phyloP scores from a whole-genome alignment of 441 rosid species.

The Hura crepitans region DNA sequence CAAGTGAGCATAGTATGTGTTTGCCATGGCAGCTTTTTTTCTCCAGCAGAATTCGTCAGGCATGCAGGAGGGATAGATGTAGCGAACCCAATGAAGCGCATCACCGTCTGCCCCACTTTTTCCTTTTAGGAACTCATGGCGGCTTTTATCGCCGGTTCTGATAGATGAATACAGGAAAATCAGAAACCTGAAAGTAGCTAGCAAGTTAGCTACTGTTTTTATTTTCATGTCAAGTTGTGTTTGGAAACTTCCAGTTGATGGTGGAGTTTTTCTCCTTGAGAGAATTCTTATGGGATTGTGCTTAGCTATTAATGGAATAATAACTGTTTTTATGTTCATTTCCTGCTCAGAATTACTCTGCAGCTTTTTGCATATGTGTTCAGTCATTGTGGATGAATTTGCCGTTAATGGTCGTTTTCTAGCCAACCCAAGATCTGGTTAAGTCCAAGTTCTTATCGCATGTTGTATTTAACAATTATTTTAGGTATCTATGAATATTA shows the following conservation, averaged over 20 bases:
- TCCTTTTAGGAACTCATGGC: conserved; percentile 11
- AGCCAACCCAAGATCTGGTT: too few relatives aligned
- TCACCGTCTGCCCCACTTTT: conserved; percentile 26
- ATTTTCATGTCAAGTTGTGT: neutral
- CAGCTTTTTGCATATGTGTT: too few relatives aligned
- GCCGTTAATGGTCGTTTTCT: too few relatives aligned
- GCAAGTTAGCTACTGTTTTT: neutral
- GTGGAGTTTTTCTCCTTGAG: neutral
- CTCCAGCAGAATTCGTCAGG: conserved; percentile 77
- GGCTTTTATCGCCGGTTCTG: conserved; percentile 1
- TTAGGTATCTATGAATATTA: too few relatives aligned
- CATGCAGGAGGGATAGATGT: conserved; percentile 75
- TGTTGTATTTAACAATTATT: too few relatives aligned
- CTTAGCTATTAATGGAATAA: conserved; percentile 2
- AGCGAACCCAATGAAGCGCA: conserved; percentile 62
- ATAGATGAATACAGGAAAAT: neutral
- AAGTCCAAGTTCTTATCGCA: too few relatives aligned
- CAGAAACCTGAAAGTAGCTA: too few relatives aligned
- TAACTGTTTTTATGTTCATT: neutral
- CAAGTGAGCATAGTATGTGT: conserved; percentile 73
- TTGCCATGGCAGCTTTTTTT: conserved; percentile 69
- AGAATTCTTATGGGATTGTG: neutral
- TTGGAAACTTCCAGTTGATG: neutral
- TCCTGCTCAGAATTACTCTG: neutral
- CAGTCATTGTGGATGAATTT: too few relatives aligned